phyloP scores from a whole-genome alignment of 2,329 filamentous ascomycete genomes.

The Drechslerella stenobrocha region DNA sequence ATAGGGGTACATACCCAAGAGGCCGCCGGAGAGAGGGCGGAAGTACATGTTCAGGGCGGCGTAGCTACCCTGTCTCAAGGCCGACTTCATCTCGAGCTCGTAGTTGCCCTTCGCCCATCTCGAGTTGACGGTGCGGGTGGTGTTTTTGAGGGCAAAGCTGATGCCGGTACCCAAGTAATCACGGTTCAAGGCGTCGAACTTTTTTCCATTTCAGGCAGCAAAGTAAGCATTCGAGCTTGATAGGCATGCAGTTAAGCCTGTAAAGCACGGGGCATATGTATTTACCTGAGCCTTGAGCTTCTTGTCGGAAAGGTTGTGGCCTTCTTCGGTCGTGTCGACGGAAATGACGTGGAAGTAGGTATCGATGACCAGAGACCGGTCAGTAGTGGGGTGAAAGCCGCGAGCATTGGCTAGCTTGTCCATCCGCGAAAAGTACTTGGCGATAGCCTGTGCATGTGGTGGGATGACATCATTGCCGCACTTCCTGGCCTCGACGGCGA shows the following conservation, averaged over 20 bases:
- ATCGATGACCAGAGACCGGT: constrained; percentile 49
- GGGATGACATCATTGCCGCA: constrained; percentile 42
- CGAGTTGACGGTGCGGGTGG: constrained; percentile 59
- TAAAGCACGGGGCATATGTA: constrained; percentile 4
- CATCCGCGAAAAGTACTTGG: constrained; percentile 31
- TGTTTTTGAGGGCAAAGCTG: constrained; percentile 58
- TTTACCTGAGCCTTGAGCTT: constrained; percentile 52
- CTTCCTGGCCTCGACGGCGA: constrained; percentile 25
- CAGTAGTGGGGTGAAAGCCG: constrained; percentile 12
- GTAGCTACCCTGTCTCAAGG: constrained; percentile 59
- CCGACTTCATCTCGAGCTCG: constrained; percentile 58
- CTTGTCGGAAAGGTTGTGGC: constrained; percentile 52
- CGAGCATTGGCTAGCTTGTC: constrained; percentile 39
- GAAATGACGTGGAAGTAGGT: constrained; percentile 55
- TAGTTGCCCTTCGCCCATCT: constrained; percentile 56
- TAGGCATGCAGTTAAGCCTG: not conserved
- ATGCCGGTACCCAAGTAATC: constrained; percentile 59
- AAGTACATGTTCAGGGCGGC: constrained; percentile 55
- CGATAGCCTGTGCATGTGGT: constrained; percentile 18
- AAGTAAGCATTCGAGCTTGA: not conserved
- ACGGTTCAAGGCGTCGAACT: constrained; percentile 59
- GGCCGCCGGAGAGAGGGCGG: constrained; percentile 49
- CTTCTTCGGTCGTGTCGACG: constrained; percentile 46
- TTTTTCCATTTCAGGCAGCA: constrained; percentile 48
- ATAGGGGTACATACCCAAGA: constrained; percentile 44